Conservation (phyloP, 441 rosid species). For the Erodium texanum region DNA sequence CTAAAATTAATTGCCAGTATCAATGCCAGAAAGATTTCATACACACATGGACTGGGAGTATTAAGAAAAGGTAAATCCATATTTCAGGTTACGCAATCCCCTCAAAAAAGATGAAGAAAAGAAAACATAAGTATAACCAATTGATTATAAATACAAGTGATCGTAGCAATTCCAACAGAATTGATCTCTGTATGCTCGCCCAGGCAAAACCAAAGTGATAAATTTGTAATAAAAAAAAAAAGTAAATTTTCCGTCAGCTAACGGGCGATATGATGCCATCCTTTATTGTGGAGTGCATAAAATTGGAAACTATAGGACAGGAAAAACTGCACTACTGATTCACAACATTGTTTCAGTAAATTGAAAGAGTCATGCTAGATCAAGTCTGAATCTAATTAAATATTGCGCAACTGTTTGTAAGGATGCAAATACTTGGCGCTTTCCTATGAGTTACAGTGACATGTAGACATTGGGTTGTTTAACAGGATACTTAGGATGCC, state of each 20-base stretch:
- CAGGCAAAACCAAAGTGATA: neutral
- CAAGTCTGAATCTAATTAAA: neutral
- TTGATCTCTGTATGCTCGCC: neutral
- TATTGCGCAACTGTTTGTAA: neutral
- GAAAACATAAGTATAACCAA: neutral
- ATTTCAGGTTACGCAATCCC: neutral
- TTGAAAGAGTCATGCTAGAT: neutral
- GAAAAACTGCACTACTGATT: neutral
- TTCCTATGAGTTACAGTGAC: neutral
- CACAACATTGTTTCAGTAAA: neutral
- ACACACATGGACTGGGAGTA: neutral
- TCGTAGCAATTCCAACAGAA: neutral
- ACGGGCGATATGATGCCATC: neutral
- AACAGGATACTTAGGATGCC: neutral
- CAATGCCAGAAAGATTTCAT: conserved; percentile 5
- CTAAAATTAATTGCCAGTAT: neutral
- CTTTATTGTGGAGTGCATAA: neutral
- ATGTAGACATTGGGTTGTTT: neutral
- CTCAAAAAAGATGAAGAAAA: neutral
- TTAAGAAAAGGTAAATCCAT: neutral
- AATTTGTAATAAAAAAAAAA: too few species aligned
- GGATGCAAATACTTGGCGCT: neutral
- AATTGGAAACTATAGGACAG: neutral
- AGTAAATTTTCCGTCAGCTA: neutral
- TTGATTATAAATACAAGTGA: neutral